Conservation (phyloP, 176 grass and related monocot genomes). For the Secale cereale region DNA sequence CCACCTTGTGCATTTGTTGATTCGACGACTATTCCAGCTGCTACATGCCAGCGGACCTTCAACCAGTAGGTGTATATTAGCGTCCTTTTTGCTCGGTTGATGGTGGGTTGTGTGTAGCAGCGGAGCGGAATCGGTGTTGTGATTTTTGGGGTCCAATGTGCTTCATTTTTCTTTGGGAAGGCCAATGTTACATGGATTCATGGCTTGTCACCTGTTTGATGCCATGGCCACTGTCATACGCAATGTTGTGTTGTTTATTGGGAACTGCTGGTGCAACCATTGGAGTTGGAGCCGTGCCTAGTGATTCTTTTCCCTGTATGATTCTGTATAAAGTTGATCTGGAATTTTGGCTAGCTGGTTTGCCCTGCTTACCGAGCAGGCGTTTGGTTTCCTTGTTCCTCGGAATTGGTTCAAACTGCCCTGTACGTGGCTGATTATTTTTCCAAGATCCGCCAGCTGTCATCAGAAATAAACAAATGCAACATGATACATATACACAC, state of each 20-base stretch:
- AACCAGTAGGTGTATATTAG: conserved; percentile 41
- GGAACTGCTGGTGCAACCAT: conserved; percentile 3
- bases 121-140: not conserved
- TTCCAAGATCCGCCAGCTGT: not conserved
- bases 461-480: too few species aligned
- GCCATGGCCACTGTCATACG: not conserved
- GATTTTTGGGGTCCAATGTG: conserved; percentile 13
- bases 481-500: too few species aligned
- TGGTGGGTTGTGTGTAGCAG: conserved; percentile 20
- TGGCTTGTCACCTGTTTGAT: conserved; percentile 16
- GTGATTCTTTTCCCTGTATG: not conserved
- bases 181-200: conserved; percentile 8
- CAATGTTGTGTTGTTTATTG: conserved; percentile 33
- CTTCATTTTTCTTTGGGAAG: not conserved
- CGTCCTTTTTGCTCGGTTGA: conserved; percentile 33
- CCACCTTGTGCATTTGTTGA: conserved; percentile 19
- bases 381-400: not conserved
- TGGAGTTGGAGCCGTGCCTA: not conserved
- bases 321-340: conserved; percentile 34
- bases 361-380: not conserved
- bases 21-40: conserved; percentile 25
- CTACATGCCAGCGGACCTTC: conserved; percentile 17
- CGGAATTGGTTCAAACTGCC: not conserved
- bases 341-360: conserved; percentile 17
- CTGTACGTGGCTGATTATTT: not conserved